phyloP scores from a whole-genome alignment of 2,329 filamentous ascomycete genomes.

The Triangularia verruculosa region DNA sequence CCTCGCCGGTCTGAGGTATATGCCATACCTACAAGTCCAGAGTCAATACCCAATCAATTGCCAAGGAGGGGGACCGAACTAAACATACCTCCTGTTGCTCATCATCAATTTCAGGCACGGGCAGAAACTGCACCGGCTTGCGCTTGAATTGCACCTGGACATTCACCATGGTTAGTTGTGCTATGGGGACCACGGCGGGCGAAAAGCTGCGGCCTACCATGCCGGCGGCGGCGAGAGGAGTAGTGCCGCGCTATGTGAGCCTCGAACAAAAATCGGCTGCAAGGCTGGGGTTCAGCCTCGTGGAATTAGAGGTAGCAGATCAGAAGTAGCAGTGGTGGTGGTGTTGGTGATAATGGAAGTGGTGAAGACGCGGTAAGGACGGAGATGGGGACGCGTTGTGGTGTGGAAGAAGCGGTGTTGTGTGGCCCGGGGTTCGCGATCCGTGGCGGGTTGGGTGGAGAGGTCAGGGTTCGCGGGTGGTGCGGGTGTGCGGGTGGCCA shows the following conservation, averaged over 20 bases:
- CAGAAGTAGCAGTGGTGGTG: neutral
- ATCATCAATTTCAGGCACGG: constrained; percentile 69
- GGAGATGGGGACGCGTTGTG: constrained; percentile 29
- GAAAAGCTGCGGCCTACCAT: constrained; percentile 34
- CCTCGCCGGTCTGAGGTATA: constrained; percentile 83
- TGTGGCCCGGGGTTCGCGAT: constrained; percentile 25
- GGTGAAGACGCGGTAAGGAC: constrained; percentile 13
- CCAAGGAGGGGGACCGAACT: neutral
- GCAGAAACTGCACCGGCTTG: constrained; percentile 84
- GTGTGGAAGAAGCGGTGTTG: constrained; percentile 21
- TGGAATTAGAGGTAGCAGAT: neutral
- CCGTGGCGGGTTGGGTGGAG: constrained; percentile 18
- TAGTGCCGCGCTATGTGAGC: constrained; percentile 2
- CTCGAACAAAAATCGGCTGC: constrained; percentile 20
- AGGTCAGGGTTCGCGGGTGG: constrained; percentile 24
- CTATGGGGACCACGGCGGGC: constrained; percentile 10
- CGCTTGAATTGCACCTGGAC: constrained; percentile 88
- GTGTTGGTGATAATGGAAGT: neutral
- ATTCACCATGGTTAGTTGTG: constrained; percentile 19
- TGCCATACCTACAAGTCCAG: constrained; percentile 74
- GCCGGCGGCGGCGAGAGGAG: constrained; percentile 17
- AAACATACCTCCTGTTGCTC: constrained; percentile 75
- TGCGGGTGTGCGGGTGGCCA: constrained; percentile 1
- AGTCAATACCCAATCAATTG: constrained; percentile 17
- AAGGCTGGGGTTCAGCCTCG: constrained; percentile 27